Percentiles rank a stretch among this genome's conserved stretches.
Conservation (phyloP, 768 basidiomycete genomes). For the Phylloporus sp. region DNA sequence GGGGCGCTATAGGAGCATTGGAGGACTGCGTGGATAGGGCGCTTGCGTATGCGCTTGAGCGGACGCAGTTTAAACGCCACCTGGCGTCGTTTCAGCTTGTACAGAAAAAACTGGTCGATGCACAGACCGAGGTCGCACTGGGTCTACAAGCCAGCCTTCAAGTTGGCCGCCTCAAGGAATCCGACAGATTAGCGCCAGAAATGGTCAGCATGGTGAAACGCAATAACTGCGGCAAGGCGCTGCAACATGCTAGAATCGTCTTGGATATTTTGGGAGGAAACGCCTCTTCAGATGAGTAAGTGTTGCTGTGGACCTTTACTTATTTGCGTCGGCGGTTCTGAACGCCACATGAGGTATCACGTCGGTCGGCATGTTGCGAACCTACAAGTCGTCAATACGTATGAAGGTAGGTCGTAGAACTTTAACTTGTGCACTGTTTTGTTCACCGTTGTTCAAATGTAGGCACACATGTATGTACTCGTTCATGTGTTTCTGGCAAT, state of each 20-base stretch:
- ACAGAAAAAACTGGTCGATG: slow-evolving; percentile 95
- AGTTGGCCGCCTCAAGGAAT: slow-evolving; percentile 85
- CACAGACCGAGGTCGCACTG: slow-evolving; percentile 79
- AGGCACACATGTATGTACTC: slow-evolving; percentile 57
- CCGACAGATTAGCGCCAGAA: slow-evolving; percentile 68
- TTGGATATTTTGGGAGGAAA: slow-evolving; percentile 94
- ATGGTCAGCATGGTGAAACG: slow-evolving; percentile 95
- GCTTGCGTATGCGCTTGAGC: slow-evolving; percentile 81
- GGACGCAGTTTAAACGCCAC: slow-evolving; percentile 85
- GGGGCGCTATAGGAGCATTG: slow-evolving; percentile 94
- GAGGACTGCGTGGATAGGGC: slow-evolving; percentile 84
- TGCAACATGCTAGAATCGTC: slow-evolving; percentile 74
- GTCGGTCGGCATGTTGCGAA: slow-evolving; percentile 94
- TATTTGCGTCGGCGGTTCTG: not conserved
- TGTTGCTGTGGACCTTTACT: slow-evolving; percentile 20
- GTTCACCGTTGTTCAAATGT: slow-evolving; percentile 4
- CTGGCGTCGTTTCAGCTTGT: slow-evolving; percentile 96
- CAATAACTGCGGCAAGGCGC: slow-evolving; percentile 93
- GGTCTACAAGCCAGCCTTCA: slow-evolving; percentile 75
- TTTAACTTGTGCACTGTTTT: not conserved
- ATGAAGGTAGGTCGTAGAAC: slow-evolving; percentile 60
- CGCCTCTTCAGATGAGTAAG: slow-evolving; percentile 85
- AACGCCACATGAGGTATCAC: slow-evolving; percentile 59
- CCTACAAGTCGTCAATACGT: slow-evolving; percentile 93
- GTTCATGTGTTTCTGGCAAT: not conserved